These are phyloP conservation scores for Bullera alba DNA, from an alignment of 768 basidiomycete genomes.

Conservation along the genomic window DNA sequence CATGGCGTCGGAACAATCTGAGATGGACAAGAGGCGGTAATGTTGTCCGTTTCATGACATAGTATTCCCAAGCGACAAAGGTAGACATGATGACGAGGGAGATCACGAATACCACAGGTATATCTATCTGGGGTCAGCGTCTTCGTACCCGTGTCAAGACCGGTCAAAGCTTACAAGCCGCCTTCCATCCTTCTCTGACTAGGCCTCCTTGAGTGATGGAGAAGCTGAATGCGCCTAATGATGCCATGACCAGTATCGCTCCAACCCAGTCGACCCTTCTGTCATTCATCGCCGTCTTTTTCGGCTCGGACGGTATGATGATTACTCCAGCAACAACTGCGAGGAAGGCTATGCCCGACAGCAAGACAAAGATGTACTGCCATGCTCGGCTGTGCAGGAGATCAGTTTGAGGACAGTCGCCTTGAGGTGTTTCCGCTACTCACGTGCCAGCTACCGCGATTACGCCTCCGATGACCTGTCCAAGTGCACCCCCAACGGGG, in stretches of 20 bases:
- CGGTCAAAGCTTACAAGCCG: constrained; percentile 49
- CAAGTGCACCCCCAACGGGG: constrained; percentile 67
- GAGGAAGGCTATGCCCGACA: constrained; percentile 55
- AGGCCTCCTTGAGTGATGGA: constrained; percentile 60
- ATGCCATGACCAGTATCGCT: constrained; percentile 57
- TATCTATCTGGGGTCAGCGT: constrained; percentile 49
- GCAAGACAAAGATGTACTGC: constrained; percentile 61
- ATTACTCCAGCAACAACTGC: constrained; percentile 55
- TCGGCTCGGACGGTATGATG: constrained; percentile 56
- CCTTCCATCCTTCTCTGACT: constrained; percentile 56
- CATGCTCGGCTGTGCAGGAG: constrained; percentile 49
- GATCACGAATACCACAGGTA: constrained; percentile 59
- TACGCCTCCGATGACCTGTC: constrained; percentile 61
- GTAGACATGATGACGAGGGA: constrained; percentile 55
- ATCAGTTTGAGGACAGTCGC: constrained; percentile 2
- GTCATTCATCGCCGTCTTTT: constrained; percentile 14
- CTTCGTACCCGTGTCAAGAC: not conserved
- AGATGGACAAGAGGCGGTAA: constrained; percentile 26
- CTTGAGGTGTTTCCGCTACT: not conserved
- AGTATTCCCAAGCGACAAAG: constrained; percentile 61
- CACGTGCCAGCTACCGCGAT: constrained; percentile 49
- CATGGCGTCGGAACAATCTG: constrained; percentile 17
- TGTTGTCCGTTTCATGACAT: constrained; percentile 50
- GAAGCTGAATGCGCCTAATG: constrained; percentile 62
- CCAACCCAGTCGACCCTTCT: constrained; percentile 61